A percentile compares a stretch with the other conserved stretches of the same genome.
These are phyloP conservation scores for Penicillium sclerotiorum DNA, from an alignment of 2,329 filamentous ascomycete genomes.

Conservation along the genomic window DNA sequence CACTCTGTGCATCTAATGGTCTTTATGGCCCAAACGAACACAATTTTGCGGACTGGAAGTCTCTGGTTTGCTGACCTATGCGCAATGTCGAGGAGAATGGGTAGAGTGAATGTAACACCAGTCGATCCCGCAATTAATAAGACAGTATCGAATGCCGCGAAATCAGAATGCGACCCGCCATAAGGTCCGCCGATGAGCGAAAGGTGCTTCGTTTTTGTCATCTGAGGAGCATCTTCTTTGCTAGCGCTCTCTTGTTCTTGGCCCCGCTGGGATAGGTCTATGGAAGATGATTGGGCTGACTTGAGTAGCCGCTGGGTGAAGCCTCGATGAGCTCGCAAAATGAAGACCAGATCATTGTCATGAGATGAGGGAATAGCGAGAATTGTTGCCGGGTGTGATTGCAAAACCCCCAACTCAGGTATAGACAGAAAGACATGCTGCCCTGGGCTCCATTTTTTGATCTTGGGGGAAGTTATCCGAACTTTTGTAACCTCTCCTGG, in stretches of 20 bases:
- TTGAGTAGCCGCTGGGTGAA: constrained; percentile 8
- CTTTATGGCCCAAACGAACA: constrained; percentile 14
- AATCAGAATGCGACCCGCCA: constrained; percentile 11
- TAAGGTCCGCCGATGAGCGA: constrained; percentile 14
- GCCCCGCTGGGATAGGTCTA: background rate
- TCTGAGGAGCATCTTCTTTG: too few species aligned
- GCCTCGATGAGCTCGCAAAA: constrained; percentile 12
- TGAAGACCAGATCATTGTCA: constrained; percentile 11
- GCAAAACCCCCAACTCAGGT: constrained; percentile 7
- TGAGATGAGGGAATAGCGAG: constrained; percentile 13
- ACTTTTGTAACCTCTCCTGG: constrained; percentile 42
- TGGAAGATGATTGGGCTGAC: constrained; percentile 2
- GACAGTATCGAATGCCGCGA: constrained; percentile 13
- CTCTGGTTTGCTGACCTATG: background rate
- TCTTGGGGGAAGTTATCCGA: constrained; percentile 33
- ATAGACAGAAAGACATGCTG: constrained; percentile 13
- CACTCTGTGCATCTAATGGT: constrained; percentile 8
- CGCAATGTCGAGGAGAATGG: constrained; percentile 16
- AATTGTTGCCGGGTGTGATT: constrained; percentile 19
- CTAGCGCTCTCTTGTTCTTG: too few species aligned
- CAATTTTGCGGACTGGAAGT: constrained; percentile 7
- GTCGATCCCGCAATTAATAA: constrained; percentile 11
- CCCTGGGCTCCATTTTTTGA: constrained; percentile 39
- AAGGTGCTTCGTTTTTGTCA: background rate
- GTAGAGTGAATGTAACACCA: constrained; percentile 14